Evolutionary conservation across 2,329 filamentous ascomycete species (phyloP), one percentile per base, ranked within the genome.

Genomic region (Hymenotorrendiella dingleyae): DNA sequence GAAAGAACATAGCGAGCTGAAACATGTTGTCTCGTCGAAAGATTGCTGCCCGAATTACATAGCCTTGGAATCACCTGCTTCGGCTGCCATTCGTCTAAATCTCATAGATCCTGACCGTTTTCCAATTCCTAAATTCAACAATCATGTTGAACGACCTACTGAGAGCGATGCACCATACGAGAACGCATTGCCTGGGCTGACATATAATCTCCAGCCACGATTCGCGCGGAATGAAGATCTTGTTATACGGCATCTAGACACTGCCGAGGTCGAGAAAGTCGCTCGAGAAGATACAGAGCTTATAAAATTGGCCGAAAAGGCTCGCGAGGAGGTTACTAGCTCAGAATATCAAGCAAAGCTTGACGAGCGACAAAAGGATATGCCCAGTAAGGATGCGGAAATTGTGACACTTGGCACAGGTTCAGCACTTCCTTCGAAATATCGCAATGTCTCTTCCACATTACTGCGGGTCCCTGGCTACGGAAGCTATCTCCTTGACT

Each of bases 371-470:
- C 78, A 82, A 49, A 65, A 73, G n/a, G 76, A 81, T 47, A 76
- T 94, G 2, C 84, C 85, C 2, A 78, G 79, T 51, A 73, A 77
- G 24, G 82, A 96, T 55, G 79, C 83, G 0, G 89, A 96, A 62
- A 78, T 98, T 36, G 83, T 90, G 28, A 80, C 89, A 1, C 75
- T 98, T 1, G 93, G 93, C 5, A 98, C 93, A 3, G 93, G 93
- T 7, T 97, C 91, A 3, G 86, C 91, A 0, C 62, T 85, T 12
- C 93, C 93, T 2, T 94, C 88, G 24, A 94, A 94, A 62, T 93
- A 96, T 63, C 85, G 93, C 55, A 98, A 97, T 61, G 93, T 98
- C 16, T 95, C 91, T 9, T 81, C 82, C 2, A 96, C 90, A 0
- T 71, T 98, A 4, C 67, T 98, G 33, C 78, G 86, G 11, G 82